Percentiles rank a stretch among this genome's conserved stretches.
These are phyloP conservation scores for Tetrapyrgos nigripes DNA, from an alignment of 1,284 basidiomycete species.

Conservation along the genomic window DNA sequence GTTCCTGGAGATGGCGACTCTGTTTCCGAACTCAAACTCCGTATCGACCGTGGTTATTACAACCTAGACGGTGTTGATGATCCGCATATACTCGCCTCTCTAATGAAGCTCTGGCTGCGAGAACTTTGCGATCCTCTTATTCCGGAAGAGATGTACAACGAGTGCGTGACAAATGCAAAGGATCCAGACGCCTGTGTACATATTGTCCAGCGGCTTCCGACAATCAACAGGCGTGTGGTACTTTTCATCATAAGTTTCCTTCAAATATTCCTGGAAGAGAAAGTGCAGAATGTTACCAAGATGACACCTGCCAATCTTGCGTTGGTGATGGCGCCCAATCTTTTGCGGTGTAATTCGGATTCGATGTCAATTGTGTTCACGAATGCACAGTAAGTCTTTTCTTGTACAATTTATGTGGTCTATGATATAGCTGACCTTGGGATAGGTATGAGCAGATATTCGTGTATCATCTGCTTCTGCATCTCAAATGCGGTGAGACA, in stretches of 20 bases:
- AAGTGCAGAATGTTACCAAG: slow-evolving; percentile 76
- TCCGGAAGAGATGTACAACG: slow-evolving; percentile 87
- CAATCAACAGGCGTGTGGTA: slow-evolving; percentile 83
- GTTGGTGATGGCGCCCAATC: slow-evolving; percentile 89
- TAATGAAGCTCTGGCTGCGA: slow-evolving; percentile 91
- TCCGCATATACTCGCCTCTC: slow-evolving; percentile 85
- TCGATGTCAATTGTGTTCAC: slow-evolving; percentile 87
- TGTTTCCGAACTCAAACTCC: slow-evolving; percentile 84
- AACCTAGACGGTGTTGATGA: slow-evolving; percentile 88
- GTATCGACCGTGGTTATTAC: slow-evolving; percentile 91
- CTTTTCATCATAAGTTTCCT: slow-evolving; percentile 89
- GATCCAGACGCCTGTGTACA: slow-evolving; percentile 74
- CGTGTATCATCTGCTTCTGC: slow-evolving; percentile 81
- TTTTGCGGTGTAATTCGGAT: slow-evolving; percentile 83
- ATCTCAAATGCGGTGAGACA: slow-evolving; percentile 76
- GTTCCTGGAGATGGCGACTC: slow-evolving; percentile 88
- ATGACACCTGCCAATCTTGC: slow-evolving; percentile 85
- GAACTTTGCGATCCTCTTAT: slow-evolving; percentile 90
- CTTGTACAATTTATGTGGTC: background rate
- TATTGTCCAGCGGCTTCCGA: slow-evolving; percentile 80
- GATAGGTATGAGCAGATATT: slow-evolving; percentile 87
- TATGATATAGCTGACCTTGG: no score
- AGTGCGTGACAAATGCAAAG: slow-evolving; percentile 76
- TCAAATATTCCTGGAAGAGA: slow-evolving; percentile 84
- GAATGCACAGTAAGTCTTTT: slow-evolving; percentile 80